Evolutionary conservation across 345 rosid genomes (phyloP).

Genomic region (Salix caprea): DNA sequence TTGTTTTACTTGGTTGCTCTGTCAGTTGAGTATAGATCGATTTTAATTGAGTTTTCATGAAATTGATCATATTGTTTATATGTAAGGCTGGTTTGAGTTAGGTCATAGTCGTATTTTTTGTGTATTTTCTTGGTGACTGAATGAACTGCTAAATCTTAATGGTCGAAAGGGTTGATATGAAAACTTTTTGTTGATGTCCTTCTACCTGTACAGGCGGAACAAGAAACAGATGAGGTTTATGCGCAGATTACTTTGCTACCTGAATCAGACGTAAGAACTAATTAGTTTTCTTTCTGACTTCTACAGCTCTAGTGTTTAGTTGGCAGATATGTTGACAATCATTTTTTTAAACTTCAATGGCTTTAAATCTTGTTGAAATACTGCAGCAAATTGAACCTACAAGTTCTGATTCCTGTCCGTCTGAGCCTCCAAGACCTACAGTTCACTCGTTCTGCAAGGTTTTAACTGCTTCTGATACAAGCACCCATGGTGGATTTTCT

Average conservation of each 20-base stretch:
- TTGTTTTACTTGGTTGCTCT: neutral
- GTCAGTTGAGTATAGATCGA: neutral
- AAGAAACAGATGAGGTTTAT: conserved; percentile 94
- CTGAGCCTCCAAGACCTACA: conserved; percentile 46
- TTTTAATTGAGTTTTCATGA: neutral
- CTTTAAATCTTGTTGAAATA: neutral
- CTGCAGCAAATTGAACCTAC: conserved; percentile 56
- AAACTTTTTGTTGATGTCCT: neutral
- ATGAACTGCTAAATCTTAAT: neutral
- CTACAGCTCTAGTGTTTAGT: neutral
- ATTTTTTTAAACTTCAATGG: neutral
- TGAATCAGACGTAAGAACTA: conserved; percentile 48
- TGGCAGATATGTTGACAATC: neutral
- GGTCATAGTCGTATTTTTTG: neutral
- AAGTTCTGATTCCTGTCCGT: conserved; percentile 45
- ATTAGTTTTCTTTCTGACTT: neutral
- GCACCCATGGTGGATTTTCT: conserved; percentile 98
- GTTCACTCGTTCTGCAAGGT: conserved; percentile 81
- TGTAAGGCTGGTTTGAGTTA: neutral
- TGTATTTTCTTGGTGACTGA: neutral
- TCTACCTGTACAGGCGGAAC: conserved; percentile 65
- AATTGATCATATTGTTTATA: neutral
- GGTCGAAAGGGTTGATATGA: neutral
- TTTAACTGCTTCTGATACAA: conserved; percentile 91
- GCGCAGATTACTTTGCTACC: conserved; percentile 87